A percentile compares a stretch with the other conserved stretches of the same genome.
These are phyloP conservation scores for Orobanche coerulescens DNA, from an alignment of 257 asterid genomes.

Conservation along the genomic window DNA sequence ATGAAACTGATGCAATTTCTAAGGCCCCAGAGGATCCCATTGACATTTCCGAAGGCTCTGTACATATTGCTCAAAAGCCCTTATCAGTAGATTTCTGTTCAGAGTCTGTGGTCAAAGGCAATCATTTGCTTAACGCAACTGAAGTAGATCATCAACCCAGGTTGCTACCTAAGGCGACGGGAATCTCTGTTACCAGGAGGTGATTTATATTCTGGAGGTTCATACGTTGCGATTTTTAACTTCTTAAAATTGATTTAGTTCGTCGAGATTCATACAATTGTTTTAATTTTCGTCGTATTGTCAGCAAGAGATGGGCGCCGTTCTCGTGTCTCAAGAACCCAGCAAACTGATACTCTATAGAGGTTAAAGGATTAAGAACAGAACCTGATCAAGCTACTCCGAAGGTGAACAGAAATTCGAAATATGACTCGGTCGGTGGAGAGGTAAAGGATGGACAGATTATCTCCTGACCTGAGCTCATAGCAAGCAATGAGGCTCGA, in stretches of 20 bases:
- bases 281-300: background rate
- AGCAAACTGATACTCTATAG: constrained; percentile 88
- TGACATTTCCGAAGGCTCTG: constrained; percentile 19
- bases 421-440: constrained; percentile 1
- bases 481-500: constrained; percentile 76
- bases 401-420: constrained; percentile 4
- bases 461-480: constrained; percentile 73
- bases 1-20: constrained; percentile 29
- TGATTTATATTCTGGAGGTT: constrained; percentile 78
- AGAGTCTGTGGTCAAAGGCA: constrained; percentile 21
- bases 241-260: background rate
- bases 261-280: background rate
- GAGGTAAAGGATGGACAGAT: constrained; percentile 24
- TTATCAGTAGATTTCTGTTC: constrained; percentile 16
- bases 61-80: constrained; percentile 22
- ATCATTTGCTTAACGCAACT: constrained; percentile 23
- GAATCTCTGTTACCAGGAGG: constrained; percentile 53
- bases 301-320: constrained; percentile 87
- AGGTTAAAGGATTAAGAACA: constrained; percentile 67
- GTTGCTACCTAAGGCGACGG: constrained; percentile 25
- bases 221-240: constrained; percentile 16
- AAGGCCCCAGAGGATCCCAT: constrained; percentile 19
- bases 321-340: constrained; percentile 92
- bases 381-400: constrained; percentile 24
- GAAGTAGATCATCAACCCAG: constrained; percentile 28